These are phyloP conservation scores for Mycena kentingensis DNA, from an alignment of 768 basidiomycete species.

Conservation along the genomic window DNA sequence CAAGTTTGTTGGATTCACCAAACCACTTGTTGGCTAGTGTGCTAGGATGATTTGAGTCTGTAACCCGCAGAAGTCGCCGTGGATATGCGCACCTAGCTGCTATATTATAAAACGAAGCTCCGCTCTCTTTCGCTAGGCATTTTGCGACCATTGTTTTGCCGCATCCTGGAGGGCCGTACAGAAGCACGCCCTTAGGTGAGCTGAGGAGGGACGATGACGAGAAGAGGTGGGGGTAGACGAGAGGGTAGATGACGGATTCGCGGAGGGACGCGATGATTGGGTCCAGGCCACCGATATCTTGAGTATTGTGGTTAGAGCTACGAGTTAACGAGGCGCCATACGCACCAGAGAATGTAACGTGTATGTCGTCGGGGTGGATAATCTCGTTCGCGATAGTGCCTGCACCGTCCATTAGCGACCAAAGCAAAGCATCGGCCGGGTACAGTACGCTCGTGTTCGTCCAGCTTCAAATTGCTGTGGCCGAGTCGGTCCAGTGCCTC, in stretches of 20 bases:
- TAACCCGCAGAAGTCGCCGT: too few species aligned
- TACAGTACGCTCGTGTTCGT: constrained; percentile 88
- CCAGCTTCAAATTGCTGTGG: constrained; percentile 71
- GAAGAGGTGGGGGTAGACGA: constrained; percentile 88
- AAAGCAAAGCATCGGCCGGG: background rate
- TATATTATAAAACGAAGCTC: constrained; percentile 94
- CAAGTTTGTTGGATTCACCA: constrained; percentile 92
- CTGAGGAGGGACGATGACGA: constrained; percentile 79
- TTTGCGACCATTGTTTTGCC: constrained; percentile 99
- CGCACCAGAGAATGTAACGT: constrained; percentile 71
- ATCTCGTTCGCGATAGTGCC: constrained; percentile 90
- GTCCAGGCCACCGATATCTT: constrained; percentile 95
- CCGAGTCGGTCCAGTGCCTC: constrained; percentile 73
- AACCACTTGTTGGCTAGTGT: constrained; percentile 83
- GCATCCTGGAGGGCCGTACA: constrained; percentile 96
- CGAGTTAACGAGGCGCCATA: background rate
- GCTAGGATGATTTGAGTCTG: too few species aligned
- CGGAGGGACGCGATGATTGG: constrained; percentile 85
- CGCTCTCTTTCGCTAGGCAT: constrained; percentile 94
- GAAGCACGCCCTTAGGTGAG: constrained; percentile 93
- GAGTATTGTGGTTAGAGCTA: constrained; percentile 1
- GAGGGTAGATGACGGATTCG: constrained; percentile 94
- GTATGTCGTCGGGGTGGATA: constrained; percentile 89
- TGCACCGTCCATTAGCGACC: constrained; percentile 28
- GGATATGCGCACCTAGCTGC: too few species aligned